Percentiles rank a stretch among this genome's conserved stretches.
Conservation (phyloP, 1,284 basidiomycete genomes). For the Salmacisia buchloeana region DNA sequence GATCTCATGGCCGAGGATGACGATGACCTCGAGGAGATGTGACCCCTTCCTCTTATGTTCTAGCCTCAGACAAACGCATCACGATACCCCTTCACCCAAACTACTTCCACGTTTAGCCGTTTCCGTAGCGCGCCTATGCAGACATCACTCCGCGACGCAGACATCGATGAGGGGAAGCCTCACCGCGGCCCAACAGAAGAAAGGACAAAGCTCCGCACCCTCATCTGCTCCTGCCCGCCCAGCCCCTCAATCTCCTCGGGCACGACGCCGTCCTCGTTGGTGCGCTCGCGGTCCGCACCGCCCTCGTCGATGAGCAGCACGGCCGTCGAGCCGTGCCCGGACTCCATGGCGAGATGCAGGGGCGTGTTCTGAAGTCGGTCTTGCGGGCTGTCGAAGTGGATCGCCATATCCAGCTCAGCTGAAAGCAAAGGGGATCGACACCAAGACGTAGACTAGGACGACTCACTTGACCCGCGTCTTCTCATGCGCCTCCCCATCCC, state of each 20-base stretch:
- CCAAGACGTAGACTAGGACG: background rate
- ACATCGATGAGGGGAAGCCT: background rate
- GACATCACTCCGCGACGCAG: too few species aligned
- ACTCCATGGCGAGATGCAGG: slow-evolving; percentile 32
- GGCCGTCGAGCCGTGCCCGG: slow-evolving; percentile 26
- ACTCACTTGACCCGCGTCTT: slow-evolving; percentile 36
- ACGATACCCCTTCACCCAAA: too few species aligned
- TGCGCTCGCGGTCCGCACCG: slow-evolving; percentile 22
- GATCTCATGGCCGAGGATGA: slow-evolving; percentile 67
- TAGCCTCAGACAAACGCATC: too few species aligned
- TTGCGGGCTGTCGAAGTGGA: slow-evolving; percentile 19
- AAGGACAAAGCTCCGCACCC: background rate
- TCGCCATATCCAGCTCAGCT: background rate
- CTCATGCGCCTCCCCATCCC: slow-evolving; percentile 18
- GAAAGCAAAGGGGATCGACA: background rate
- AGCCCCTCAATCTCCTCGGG: slow-evolving; percentile 30
- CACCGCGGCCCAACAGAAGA: slow-evolving; percentile 2
- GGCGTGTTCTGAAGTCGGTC: slow-evolving; percentile 34
- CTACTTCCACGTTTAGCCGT: too few species aligned
- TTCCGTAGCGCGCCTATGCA: too few species aligned
- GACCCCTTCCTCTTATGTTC: background rate
- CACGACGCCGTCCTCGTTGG: slow-evolving; percentile 24
- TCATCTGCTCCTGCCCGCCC: slow-evolving; percentile 23
- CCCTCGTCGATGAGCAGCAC: slow-evolving; percentile 28
- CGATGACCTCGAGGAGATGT: slow-evolving; percentile 57